Evolutionary conservation across 1,284 basidiomycete genomes (phyloP), one percentile per base, ranked within the genome.

Genomic region (Phellinidium pouzarii): DNA sequence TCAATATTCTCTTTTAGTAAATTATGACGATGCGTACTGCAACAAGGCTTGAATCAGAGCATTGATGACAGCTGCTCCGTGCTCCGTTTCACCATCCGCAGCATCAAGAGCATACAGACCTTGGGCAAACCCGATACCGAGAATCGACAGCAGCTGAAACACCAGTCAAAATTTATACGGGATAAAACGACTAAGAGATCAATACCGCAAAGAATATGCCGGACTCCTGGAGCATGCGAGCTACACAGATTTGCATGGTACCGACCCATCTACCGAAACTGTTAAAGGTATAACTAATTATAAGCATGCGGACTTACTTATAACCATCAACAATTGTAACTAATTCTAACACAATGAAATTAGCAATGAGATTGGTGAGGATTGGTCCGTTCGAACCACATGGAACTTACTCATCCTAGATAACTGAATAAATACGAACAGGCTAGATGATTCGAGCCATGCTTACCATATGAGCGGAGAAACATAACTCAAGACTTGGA

Each of bases 201-300:
- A 42, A 19, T 58, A 92, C 87, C 66, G 81, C 79, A 72, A 95
- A 94, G 74, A 97, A 98, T 53, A 95, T 92, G 3, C 88, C 84
- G 7, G 90, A 93, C 67, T 97, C 94, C 64, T 88, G 83, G 58
- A 96, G 71, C 94, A 96, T 96, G 11, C 89, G 78, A 11, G 84
- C 80, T 17, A 92, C 79, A 59, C 90, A 91, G 31, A 93, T 90
- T 62, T 91, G 87, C 84, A 89, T 85, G 1, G 84, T 90, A 1
- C 89, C 89, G 46, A 91, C 77, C 59, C 87, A 90, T 61, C 82
- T 86, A 47, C 29, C 46, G 29, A 20, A 44, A 50, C 23, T 41
- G 11, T 12, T 22, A 49, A 44, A 19, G 31, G 19, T 31, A 53
- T 38, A 52, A 43, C 49, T 34, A 14, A 26, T 5, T n/a, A 23